Evolutionary conservation across 352 stramenopile genomes (phyloP).

Genomic region (Pythium grandisporangium): DNA sequence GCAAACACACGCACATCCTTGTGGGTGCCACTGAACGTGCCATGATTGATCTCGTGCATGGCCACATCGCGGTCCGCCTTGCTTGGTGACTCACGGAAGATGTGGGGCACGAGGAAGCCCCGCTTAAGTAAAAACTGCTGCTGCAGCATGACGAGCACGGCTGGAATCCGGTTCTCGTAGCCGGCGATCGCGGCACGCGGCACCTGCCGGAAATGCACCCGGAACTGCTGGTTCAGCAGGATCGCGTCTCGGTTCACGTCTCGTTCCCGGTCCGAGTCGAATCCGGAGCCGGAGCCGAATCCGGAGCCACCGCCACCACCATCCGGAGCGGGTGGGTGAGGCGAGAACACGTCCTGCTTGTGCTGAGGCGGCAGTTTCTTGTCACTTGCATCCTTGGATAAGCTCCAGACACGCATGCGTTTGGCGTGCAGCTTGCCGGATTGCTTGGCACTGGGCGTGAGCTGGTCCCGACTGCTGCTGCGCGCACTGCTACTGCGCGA

Average conservation of each 20-base stretch:
- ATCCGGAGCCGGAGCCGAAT: too few species aligned
- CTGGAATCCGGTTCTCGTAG: constrained; percentile 75
- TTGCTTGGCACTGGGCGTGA: constrained; percentile 14
- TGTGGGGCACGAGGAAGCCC: constrained; percentile 59
- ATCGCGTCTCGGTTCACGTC: too few species aligned
- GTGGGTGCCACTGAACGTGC: constrained; percentile 45
- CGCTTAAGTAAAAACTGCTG: constrained; percentile 67
- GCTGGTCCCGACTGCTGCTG: constrained; percentile 11
- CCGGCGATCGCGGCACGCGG: constrained; percentile 45
- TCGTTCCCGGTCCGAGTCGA: too few species aligned
- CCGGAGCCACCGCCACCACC: too few species aligned
- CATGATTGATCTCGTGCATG: constrained; percentile 80
- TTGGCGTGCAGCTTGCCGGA: constrained; percentile 15
- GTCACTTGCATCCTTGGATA: constrained; percentile 7
- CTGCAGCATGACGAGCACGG: constrained; percentile 81
- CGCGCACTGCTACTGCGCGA: background rate
- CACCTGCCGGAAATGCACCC: constrained; percentile 64
- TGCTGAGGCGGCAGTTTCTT: too few species aligned
- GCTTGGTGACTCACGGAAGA: constrained; percentile 84
- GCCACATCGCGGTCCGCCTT: constrained; percentile 78
- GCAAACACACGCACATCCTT: constrained; percentile 79
- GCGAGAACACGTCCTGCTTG: constrained; percentile 18
- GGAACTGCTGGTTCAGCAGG: constrained; percentile 83
- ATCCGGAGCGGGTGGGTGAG: too few species aligned
- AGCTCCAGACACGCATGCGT: constrained; percentile 16